These are phyloP conservation scores for Herpomyces periplanetae DNA, from an alignment of 2,329 filamentous ascomycete species.

Conservation along the genomic window DNA sequence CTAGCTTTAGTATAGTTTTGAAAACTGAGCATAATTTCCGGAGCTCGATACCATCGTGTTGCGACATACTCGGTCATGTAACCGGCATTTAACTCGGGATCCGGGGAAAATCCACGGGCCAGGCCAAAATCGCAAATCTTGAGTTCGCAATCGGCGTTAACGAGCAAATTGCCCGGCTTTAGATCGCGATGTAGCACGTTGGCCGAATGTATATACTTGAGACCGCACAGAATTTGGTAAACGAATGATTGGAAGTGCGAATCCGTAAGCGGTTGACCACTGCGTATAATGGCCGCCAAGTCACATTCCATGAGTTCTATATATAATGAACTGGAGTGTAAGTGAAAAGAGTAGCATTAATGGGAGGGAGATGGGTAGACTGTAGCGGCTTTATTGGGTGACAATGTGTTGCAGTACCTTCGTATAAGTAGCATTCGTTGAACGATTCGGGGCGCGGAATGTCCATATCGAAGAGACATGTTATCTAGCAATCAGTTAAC, in stretches of 20 bases:
- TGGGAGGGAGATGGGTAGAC: no score
- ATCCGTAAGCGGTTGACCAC: conserved; percentile 79
- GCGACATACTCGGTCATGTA: conserved; percentile 99
- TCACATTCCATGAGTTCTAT: conserved; percentile 97
- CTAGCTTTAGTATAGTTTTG: conserved; percentile 99
- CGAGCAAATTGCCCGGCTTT: conserved; percentile 81
- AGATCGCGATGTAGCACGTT: conserved; percentile 88
- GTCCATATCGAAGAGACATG: conserved; percentile 96
- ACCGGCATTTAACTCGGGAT: conserved; percentile 86
- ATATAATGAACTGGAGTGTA: conserved; percentile 3
- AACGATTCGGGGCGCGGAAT: conserved; percentile 89
- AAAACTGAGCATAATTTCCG: conserved; percentile 98
- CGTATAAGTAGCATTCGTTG: conserved; percentile 95
- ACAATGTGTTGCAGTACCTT: conserved; percentile 46
- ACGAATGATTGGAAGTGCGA: conserved; percentile 99
- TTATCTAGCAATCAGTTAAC: conserved; percentile 22
- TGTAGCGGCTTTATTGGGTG: no score
- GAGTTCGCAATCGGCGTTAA: conserved; percentile 94
- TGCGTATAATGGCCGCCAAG: conserved; percentile 82
- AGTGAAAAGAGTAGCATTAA: no score
- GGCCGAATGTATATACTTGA: conserved; percentile 97
- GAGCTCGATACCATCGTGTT: conserved; percentile 89
- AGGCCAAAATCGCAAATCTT: conserved; percentile 98
- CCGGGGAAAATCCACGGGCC: conserved; percentile 76
- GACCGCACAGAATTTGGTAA: conserved; percentile 90